These are phyloP conservation scores for Globisporangium ultimum DNA, from an alignment of 352 stramenopile species.

Conservation along the genomic window DNA sequence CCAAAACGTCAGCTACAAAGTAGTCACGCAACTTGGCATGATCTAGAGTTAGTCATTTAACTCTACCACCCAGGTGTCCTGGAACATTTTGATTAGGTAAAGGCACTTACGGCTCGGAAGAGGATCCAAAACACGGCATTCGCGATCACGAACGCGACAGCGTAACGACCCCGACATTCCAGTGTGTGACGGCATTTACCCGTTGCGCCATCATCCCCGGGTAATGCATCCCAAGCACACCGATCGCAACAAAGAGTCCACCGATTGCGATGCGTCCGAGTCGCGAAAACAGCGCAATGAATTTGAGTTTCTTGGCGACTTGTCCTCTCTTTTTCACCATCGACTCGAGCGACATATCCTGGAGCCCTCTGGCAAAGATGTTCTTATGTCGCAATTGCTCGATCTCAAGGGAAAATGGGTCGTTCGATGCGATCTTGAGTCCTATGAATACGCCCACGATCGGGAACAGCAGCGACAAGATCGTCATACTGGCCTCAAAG, in stretches of 20 bases:
- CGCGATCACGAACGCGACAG: conserved; percentile 52
- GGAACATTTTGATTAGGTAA: not conserved
- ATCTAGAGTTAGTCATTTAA: too few species aligned
- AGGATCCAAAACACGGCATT: conserved; percentile 72
- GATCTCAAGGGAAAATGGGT: conserved; percentile 63
- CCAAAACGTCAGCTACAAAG: conserved; percentile 50
- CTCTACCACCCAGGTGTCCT: too few species aligned
- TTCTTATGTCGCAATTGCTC: conserved; percentile 35
- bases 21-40: not conserved
- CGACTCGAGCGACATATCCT: conserved; percentile 34
- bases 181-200: conserved; percentile 31
- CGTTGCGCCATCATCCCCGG: conserved; percentile 65
- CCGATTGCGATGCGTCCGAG: conserved; percentile 45
- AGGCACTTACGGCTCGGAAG: conserved; percentile 39
- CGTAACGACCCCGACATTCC: conserved; percentile 35
- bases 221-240: conserved; percentile 72
- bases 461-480: conserved; percentile 51
- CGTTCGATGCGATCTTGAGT: conserved; percentile 46
- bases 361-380: conserved; percentile 26
- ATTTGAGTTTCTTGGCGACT: conserved; percentile 39
- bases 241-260: conserved; percentile 45
- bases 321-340: conserved; percentile 42
- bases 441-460: conserved; percentile 53
- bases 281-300: conserved; percentile 54
- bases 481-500: conserved; percentile 53